Base-by-base conservation (phyloP, 768 basidiomycete species). In the Leucosporidium scottii region DNA sequence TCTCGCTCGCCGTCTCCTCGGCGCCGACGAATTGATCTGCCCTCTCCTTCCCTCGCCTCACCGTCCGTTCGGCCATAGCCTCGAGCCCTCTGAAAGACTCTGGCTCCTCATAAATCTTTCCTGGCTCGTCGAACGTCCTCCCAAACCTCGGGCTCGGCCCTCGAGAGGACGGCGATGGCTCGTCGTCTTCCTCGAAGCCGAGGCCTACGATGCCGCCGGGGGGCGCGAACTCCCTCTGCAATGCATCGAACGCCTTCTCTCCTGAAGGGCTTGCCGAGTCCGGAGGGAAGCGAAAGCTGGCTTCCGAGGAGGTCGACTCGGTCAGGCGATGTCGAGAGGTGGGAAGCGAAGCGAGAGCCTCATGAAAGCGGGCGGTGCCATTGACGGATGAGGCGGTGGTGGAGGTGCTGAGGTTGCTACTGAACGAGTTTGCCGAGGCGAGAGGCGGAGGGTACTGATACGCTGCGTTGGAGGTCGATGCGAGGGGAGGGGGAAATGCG, bases 141-240 rank as follows among this genome's bases (percentile, higher is more conserved):
- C 49, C 39, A 20, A 59, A 59, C 20, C 12, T 13, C 21, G 44
- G 44, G 44, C 59, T 58, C 4, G 57, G 57, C 9, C n/a, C 36
- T 21, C 57, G 57, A 21, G 57, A 58, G 8, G 17, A 21, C 30
- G 47, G 6, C 17, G 10, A 28, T 10, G 39, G 39, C 39, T 44
- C 39, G 39, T 15, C 8, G 15, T 53, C 30, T 17, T 66, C 58
- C 28, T 21, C 25, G 8, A 61, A 21, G 2, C 65, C 69, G 13
- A 67, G 28, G 1, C 69, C 66, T 30, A 51, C 34, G 13, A 49
- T 31, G 18, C 28, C 44, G 5, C 39, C 54, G 18, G 28, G n/a
- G 3, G 34, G 31, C 1, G 44, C 50, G 0, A 72, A 31, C 44
- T 72, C 71, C 17, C 65, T 50, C 59, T 68, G 71, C 12, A 72